Conservation (phyloP, 768 basidiomycete species). For the Coprinopsis marcescibilis region DNA sequence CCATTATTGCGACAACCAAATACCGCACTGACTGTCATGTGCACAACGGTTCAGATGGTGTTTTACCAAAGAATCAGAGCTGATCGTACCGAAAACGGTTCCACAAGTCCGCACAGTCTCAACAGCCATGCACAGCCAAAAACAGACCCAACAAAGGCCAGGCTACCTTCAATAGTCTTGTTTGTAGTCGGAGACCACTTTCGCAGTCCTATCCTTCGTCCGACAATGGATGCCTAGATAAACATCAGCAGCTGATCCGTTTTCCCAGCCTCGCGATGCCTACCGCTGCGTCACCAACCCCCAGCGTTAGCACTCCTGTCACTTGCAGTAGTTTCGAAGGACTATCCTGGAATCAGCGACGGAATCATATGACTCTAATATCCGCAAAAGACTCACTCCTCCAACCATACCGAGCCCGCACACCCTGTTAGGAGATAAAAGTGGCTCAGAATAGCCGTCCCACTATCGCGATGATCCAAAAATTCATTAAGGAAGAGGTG, state of each 20-base stretch:
- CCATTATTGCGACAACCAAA: constrained; percentile 50
- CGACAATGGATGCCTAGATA: constrained; percentile 82
- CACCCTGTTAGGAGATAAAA: constrained; percentile 97
- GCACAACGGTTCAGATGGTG: constrained; percentile 4
- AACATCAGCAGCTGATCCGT: constrained; percentile 2
- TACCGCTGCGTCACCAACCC: constrained; percentile 91
- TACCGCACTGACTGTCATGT: constrained; percentile 61
- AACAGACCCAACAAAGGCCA: constrained; percentile 73
- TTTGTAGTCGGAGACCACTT: constrained; percentile 80
- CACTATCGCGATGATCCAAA: constrained; percentile 89
- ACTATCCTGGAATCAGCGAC: constrained; percentile 26
- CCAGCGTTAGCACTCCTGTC: constrained; percentile 84
- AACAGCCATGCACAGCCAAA: constrained; percentile 65
- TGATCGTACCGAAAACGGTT: constrained; percentile 66
- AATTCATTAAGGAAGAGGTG: constrained; percentile 99
- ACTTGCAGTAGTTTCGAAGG: constrained; percentile 47
- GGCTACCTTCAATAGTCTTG: constrained; percentile 90
- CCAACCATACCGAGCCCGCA: constrained; percentile 91
- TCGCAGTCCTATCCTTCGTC: constrained; percentile 73
- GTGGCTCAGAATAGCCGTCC: constrained; percentile 94
- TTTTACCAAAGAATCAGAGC: constrained; percentile 2
- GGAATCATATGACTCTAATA: no score
- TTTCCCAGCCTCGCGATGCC: constrained; percentile 18
- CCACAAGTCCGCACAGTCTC: constrained; percentile 62
- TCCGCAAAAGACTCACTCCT: constrained; percentile 60